Evolutionary conservation across 768 basidiomycete species (phyloP).

Genomic region (Butyriboletus loyo): DNA sequence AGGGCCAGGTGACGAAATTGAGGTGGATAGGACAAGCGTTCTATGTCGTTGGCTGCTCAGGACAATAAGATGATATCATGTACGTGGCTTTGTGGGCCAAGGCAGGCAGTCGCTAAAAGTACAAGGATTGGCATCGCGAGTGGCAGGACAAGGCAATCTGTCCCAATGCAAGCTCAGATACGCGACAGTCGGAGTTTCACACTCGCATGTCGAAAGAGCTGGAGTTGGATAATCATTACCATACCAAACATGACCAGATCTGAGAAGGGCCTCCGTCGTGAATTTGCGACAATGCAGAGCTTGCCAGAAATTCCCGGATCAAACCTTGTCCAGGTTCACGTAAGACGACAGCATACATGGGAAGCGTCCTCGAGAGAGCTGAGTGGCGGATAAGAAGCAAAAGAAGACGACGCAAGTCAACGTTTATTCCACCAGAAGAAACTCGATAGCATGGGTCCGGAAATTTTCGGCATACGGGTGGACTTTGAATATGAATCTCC

Average conservation of each 20-base stretch:
- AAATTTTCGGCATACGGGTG: background rate
- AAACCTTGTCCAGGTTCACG: conserved; percentile 16
- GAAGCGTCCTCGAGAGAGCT: conserved; percentile 1
- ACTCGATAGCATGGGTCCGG: background rate
- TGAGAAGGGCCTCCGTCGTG: conserved; percentile 7
- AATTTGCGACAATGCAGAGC: background rate
- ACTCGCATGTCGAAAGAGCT: background rate
- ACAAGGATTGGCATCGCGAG: conserved; percentile 1
- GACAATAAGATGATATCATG: conserved; percentile 8
- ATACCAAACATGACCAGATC: background rate
- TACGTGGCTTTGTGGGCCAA: background rate
- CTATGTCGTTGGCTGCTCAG: conserved; percentile 1
- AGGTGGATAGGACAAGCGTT: background rate
- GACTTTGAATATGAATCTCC: background rate
- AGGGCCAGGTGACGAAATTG: background rate
- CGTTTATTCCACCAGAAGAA: background rate
- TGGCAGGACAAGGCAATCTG: background rate
- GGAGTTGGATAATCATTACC: background rate
- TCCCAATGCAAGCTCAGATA: conserved; percentile 4
- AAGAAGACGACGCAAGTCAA: background rate
- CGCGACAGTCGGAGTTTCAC: conserved; percentile 13
- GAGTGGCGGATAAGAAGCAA: conserved; percentile 4
- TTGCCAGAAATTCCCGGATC: background rate
- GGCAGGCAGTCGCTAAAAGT: background rate
- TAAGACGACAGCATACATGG: conserved; percentile 6